Conservation (phyloP, 371 early-diverging fungal species). For the Entomophthora muscae region DNA sequence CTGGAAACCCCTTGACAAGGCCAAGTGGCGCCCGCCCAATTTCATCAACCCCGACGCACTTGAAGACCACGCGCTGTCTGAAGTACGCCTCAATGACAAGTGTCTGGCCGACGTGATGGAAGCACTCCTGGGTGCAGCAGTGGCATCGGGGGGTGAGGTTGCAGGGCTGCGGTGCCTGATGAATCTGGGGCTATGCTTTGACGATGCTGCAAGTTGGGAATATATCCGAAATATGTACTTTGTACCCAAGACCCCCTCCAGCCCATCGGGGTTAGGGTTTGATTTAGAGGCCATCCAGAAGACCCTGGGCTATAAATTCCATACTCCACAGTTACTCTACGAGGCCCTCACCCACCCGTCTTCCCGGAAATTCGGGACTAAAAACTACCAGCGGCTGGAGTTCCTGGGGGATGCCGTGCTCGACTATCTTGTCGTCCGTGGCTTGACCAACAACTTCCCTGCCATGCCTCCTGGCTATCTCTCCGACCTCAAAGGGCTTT, state of each 20-base stretch:
- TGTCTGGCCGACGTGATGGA: conserved; percentile 80
- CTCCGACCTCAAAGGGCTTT: conserved; percentile 57
- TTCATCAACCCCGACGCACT: conserved; percentile 13
- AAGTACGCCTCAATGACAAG: conserved; percentile 28
- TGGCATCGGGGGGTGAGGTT: conserved; percentile 33
- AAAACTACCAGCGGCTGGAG: conserved; percentile 83
- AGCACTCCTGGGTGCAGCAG: conserved; percentile 69
- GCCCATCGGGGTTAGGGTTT: neutral
- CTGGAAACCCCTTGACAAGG: conserved; percentile 36
- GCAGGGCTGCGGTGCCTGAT: conserved; percentile 42
- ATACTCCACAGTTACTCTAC: conserved; percentile 31
- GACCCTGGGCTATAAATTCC: conserved; percentile 49
- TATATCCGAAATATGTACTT: neutral
- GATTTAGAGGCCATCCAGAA: conserved; percentile 20
- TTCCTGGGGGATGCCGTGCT: conserved; percentile 86
- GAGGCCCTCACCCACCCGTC: conserved; percentile 84
- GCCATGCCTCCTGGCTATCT: conserved; percentile 45
- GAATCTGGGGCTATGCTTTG: conserved; percentile 32
- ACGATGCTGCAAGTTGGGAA: conserved; percentile 15
- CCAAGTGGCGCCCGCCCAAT: conserved; percentile 37
- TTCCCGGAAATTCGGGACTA: conserved; percentile 26
- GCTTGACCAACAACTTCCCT: conserved; percentile 39
- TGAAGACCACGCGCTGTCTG: conserved; percentile 32
- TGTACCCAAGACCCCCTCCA: neutral
- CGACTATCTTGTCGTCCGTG: conserved; percentile 58